phyloP scores from a whole-genome alignment of 148 eudicot species.

The Polygonum aviculare region DNA sequence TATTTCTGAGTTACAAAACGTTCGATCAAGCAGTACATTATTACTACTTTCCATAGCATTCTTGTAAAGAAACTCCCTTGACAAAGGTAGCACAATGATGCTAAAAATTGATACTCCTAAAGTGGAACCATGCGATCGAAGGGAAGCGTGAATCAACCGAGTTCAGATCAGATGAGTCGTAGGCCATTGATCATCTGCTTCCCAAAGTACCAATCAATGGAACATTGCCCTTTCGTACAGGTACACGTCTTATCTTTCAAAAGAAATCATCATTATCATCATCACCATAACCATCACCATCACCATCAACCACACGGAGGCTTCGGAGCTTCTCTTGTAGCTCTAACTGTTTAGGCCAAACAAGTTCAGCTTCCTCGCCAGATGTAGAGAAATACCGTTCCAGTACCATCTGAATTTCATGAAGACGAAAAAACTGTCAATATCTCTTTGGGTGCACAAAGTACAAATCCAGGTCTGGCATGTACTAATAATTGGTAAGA shows the following conservation, averaged over 20 bases:
- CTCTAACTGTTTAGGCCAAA: slow-evolving; percentile 65
- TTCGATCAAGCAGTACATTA: neutral
- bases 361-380: slow-evolving; percentile 60
- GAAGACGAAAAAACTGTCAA: neutral
- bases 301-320: slow-evolving; percentile 37
- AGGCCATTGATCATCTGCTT: neutral
- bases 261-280: neutral
- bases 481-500: neutral
- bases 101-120: neutral
- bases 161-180: neutral
- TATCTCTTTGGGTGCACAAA: neutral
- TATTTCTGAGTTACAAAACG: no score
- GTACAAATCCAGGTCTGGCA: neutral
- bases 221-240: neutral
- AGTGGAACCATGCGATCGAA: neutral
- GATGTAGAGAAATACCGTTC: slow-evolving; percentile 60
- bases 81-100: neutral
- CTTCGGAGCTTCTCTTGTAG: slow-evolving; percentile 67
- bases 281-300: neutral
- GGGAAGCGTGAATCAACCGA: neutral
- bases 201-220: neutral
- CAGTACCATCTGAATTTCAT: slow-evolving; percentile 62
- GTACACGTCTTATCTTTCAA: neutral
- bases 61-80: neutral
- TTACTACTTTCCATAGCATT: neutral